These are phyloP conservation scores for Fusarium haematococcum DNA, from an alignment of 2,329 filamentous ascomycete species.

Conservation along the genomic window DNA sequence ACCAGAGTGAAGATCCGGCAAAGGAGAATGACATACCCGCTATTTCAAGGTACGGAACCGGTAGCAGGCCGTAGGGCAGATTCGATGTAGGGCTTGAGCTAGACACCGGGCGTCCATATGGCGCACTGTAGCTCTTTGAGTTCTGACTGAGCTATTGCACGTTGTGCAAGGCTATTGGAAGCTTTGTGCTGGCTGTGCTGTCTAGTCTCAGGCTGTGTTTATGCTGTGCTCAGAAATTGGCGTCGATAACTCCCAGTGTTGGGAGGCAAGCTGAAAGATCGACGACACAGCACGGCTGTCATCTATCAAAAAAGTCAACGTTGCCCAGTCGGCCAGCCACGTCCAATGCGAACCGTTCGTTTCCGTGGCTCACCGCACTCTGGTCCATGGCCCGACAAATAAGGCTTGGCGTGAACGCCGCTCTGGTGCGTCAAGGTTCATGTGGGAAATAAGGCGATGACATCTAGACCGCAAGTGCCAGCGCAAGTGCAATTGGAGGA, in stretches of 20 bases:
- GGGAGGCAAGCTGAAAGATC: slow-evolving; percentile 13
- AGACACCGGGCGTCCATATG: slow-evolving; percentile 3
- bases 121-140: slow-evolving; percentile 7
- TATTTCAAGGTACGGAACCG: slow-evolving; percentile 22
- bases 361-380: slow-evolving; percentile 16
- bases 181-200: background rate
- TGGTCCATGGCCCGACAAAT: background rate
- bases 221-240: background rate
- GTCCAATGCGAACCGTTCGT: background rate
- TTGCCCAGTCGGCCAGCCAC: background rate
- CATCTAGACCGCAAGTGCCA: slow-evolving; percentile 15
- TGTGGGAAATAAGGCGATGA: slow-evolving; percentile 14
- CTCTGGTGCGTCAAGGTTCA: slow-evolving; percentile 4
- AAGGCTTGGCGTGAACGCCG: slow-evolving; percentile 11
- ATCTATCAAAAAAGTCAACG: slow-evolving; percentile 2
- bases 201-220: background rate
- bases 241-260: background rate
- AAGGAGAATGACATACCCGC: slow-evolving; percentile 7
- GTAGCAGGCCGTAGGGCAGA: slow-evolving; percentile 32
- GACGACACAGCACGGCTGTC: background rate
- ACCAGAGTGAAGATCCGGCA: slow-evolving; percentile 30
- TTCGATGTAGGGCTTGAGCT: background rate
- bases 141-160: background rate
- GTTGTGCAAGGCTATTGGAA: background rate
- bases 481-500: slow-evolving; percentile 1